Evolutionary conservation across 1,284 basidiomycete genomes (phyloP), one percentile per base, ranked within the genome.

Genomic region (Rhodotorula sp.): DNA sequence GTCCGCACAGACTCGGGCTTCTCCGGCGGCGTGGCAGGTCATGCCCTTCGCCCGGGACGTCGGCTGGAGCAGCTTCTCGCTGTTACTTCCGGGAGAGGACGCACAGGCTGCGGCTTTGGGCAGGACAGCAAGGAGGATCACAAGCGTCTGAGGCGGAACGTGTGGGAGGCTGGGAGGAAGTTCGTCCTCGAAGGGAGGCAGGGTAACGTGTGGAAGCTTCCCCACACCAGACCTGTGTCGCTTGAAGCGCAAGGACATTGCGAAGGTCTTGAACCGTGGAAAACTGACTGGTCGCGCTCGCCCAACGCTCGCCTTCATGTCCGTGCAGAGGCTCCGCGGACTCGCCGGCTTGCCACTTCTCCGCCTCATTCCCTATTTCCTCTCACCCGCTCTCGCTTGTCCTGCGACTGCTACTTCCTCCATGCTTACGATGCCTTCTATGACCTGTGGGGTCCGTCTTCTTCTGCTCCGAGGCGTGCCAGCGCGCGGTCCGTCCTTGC

Each of bases 1-100:
- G 73, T 74, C 53, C 73, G 72, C n/a, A 59, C 73, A 29, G 73
- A 71, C 22, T 64, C 67, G 2, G 72, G 72, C 1, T n/a, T n/a
- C n/a, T n/a, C 66, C 58, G 3, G 57, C n/a, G 0, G 71, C 62
- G 19, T 70, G 73, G 4, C 70, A 72, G 44, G 73, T 73, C 48
- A 22, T 74, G 56, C 73, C 73, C 5, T 74, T 72, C 37, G 53
- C 48, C 46, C 51, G 44, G 22, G 73, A 74, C 51, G 59, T 74
- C 44, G 73, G 73, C 36, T 74, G 66, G 53, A 6, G 34, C 25
- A 27, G 36, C 27, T 69, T 74, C 41, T 54, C 67, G 44, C 58
- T 74, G 34, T 66, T 53, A 29, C 54, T 74, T 29, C 62, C 73
- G 44, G 48, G 58, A 64, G 27, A n/a, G 63, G 21, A 67, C 73